These are phyloP conservation scores for Nicotiana noctiflora DNA, from an alignment of 257 asterid genomes.

Conservation along the genomic window DNA sequence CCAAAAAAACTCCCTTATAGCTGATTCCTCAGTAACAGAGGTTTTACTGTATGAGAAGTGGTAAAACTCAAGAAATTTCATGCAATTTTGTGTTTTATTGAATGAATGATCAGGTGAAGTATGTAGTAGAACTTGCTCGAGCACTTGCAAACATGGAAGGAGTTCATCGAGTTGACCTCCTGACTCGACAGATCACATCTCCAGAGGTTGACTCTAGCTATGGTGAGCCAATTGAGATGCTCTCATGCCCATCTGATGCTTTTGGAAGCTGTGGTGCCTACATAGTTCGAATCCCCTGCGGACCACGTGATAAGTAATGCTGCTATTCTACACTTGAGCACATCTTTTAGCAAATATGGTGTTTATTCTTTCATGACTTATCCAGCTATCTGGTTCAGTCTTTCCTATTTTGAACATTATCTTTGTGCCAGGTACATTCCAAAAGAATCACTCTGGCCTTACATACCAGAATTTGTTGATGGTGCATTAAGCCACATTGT, in stretches of 20 bases:
- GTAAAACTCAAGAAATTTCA: background rate
- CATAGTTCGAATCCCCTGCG: conserved; percentile 58
- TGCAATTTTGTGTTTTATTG: background rate
- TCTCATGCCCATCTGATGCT: conserved; percentile 51
- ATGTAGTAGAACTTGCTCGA: conserved; percentile 62
- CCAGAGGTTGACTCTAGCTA: conserved; percentile 51
- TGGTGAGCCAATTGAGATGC: conserved; percentile 68
- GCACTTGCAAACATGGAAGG: conserved; percentile 51
- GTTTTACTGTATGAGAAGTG: background rate
- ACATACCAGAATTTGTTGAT: conserved; percentile 50
- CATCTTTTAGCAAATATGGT: background rate
- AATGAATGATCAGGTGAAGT: conserved; percentile 39
- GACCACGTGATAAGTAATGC: conserved; percentile 42
- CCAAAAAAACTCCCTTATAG: background rate
- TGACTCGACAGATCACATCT: conserved; percentile 55
- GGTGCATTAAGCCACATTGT: conserved; percentile 55
- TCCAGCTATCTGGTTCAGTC: background rate
- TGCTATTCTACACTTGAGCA: background rate
- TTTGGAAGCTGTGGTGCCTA: conserved; percentile 58
- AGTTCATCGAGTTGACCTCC: conserved; percentile 60
- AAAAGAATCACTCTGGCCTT: conserved; percentile 61
- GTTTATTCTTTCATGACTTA: background rate
- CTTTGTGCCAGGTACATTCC: conserved; percentile 31
- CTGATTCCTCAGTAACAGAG: background rate
- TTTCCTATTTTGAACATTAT: background rate